Base-by-base conservation (phyloP, 192 early-diverging fungal genomes). In the Powellomyces hirtus region DNA sequence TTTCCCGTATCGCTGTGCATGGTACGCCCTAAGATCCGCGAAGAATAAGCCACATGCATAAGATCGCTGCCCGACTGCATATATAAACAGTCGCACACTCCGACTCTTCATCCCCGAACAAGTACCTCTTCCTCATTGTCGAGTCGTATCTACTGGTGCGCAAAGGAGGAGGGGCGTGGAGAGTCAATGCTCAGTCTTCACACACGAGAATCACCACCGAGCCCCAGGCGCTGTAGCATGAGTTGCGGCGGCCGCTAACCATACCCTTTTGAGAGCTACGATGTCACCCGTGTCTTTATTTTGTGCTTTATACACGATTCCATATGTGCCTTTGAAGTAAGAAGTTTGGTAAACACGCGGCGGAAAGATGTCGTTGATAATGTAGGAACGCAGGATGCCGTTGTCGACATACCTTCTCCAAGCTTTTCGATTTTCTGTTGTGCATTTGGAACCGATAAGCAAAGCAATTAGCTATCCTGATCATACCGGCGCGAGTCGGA, bases 291-390 rank as follows among this genome's bases (percentile, higher is more conserved):
- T 93, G 57, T 95, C 88, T 59, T 93, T 77, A 82, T 94, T 95
- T 74, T 96, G 90, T 8, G 95, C 98, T 82, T 99, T 98, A 84
- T 96, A 98, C 4, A 99, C 98, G 50, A 97, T 95, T 33, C 95
- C 98, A 74, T 98, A 99, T 2, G 98, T 97, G 62, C 84, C 84
- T 77, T 18, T 31, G 26, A 18, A 16, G 29, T 4, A 49, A 24
- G 46, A 16, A 27, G 53, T 30, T n/a, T n/a, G n/a, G n/a, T n/a
- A n/a, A 27, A 56, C 2, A 16, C 50, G 16, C 22, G 34, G 36
- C 20, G 6, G 1, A 38, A 27, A 60, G 34, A 3, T 22, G 16
- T 4, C 22, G 20, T 1, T 38, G 8, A 34, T 1, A 40, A 34
- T 40, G 36, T 2, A 10, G n/a, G 35, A 18, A 38, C 7, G 11